Percentiles rank a stretch among this genome's conserved stretches.
Evolutionary conservation across 2,329 filamentous ascomycete species (phyloP).

Genomic region (Pyrenophora tritici-repentis): DNA sequence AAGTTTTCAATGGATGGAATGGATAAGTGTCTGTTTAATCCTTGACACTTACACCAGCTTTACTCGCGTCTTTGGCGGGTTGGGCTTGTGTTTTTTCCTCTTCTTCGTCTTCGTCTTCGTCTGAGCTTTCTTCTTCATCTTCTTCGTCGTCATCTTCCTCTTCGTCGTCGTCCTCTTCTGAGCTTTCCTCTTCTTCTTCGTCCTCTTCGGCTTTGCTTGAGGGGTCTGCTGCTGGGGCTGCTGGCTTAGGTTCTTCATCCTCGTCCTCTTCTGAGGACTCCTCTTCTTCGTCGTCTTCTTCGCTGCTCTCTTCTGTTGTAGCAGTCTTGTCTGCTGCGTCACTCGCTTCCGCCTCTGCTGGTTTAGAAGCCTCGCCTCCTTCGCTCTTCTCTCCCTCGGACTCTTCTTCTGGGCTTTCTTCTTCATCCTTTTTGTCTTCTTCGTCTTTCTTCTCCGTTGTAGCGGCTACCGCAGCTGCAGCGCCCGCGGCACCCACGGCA

Average conservation of each 20-base stretch:
- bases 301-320: not conserved
- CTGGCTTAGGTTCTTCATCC: not conserved
- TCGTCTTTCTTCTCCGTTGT: constrained; percentile 15
- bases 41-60: constrained; percentile 46
- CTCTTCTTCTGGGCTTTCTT: constrained; percentile 12
- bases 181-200: not conserved
- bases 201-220: not conserved
- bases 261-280: constrained; percentile 11
- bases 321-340: not conserved
- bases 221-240: not conserved
- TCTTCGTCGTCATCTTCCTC: constrained; percentile 15
- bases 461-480: too few species aligned
- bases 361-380: not conserved
- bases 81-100: constrained; percentile 31
- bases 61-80: constrained; percentile 30
- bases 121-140: constrained; percentile 11
- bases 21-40: constrained; percentile 27
- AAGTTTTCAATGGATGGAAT: not conserved
- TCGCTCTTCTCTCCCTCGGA: constrained; percentile 16
- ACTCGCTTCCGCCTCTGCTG: not conserved
- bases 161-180: constrained; percentile 2
- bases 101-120: constrained; percentile 12
- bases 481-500: constrained; percentile 14
- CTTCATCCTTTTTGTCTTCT: constrained; percentile 11
- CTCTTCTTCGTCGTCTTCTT: constrained; percentile 18